A percentile compares a stretch with the other conserved stretches of the same genome.
Conservation (phyloP, 2,329 filamentous ascomycete genomes). For the Colletotrichum liriopes region DNA sequence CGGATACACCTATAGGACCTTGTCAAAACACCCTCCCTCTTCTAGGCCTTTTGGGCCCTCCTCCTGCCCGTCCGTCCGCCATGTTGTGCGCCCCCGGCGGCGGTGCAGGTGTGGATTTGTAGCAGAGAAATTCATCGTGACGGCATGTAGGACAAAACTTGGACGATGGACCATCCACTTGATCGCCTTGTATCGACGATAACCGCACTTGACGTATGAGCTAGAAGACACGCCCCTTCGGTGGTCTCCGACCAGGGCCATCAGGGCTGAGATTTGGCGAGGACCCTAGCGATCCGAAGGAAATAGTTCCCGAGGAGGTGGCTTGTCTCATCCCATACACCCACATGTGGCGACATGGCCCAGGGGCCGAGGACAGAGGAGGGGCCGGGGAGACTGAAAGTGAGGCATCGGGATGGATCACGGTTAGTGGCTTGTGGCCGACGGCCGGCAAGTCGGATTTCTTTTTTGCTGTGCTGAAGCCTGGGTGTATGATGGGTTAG, state of each 20-base stretch:
- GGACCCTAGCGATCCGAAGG: conserved; percentile 41
- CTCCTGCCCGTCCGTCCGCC: conserved; percentile 14
- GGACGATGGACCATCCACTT: conserved; percentile 22
- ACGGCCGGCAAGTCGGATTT: conserved; percentile 25
- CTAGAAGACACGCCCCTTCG: conserved; percentile 25
- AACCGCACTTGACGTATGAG: conserved; percentile 38
- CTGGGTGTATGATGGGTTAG: conserved; percentile 13
- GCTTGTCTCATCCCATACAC: conserved; percentile 56
- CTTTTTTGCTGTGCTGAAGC: not conserved
- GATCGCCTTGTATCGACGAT: conserved; percentile 34
- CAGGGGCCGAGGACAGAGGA: conserved; percentile 10
- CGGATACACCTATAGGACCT: conserved; percentile 34
- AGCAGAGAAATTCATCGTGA: conserved; percentile 41
- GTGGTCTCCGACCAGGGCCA: conserved; percentile 38
- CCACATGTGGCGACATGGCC: conserved; percentile 44
- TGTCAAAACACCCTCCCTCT: conserved; percentile 33
- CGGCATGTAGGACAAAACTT: conserved; percentile 33
- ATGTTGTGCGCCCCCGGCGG: conserved; percentile 31
- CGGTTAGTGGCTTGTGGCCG: conserved; percentile 21
- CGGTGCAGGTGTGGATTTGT: conserved; percentile 41
- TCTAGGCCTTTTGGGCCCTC: conserved; percentile 28
- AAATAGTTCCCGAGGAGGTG: conserved; percentile 51
- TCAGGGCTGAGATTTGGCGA: conserved; percentile 42
- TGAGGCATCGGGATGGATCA: conserved; percentile 35
- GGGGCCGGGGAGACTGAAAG: conserved; percentile 37